Evolutionary conservation across 768 basidiomycete genomes (phyloP), one percentile per base, ranked within the genome.

Genomic region (Russula ochroleuca): DNA sequence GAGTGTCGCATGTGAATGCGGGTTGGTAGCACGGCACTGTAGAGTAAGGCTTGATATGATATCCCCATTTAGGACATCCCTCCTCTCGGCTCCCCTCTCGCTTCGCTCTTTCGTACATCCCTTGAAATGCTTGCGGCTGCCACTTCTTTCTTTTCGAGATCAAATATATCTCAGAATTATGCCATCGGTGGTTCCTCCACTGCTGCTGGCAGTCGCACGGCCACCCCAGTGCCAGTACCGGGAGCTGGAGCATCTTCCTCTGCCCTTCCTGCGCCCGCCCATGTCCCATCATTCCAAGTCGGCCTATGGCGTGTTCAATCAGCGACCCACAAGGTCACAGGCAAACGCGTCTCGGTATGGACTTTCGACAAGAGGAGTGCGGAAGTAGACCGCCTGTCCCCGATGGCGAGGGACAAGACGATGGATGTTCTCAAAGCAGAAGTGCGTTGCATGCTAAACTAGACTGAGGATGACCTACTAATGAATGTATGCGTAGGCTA

Each of bases 341-440:
- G 81, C 67, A 97, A 98, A 75, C 87, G 85, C 62, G 95, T 98
- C 6, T 90, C 88, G 19, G 86, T 99, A 19, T 99, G 96, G 96
- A 81, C 82, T 31, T 89, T 90, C 67, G 94, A 98, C 72, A 98
- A 98, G 78, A 79, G 83, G 62, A 78, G 80, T 0, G 73, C 84
- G 25, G 92, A 94, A 62, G 80, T 86, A 79, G 90, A 94, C 67
- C 80, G 85, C 58, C 75, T 90, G 69, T 80, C 83, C 2, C 79
- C 81, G 4, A 63, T 78, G 45, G 86, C 85, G 45, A 87, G 78
- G 72, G 95, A 96, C 60, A 82, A 81, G 69, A 84, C 86, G 2
- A 68, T 96, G 21, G 94, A 96, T 67, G 85, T 92, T 3, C 74
- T 98, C 73, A 98, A 95, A 75, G 83, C 86, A 35, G 96, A 99